Conservation (phyloP, 495 filamentous ascomycete genomes). For the Aspergillus homomorphus region DNA sequence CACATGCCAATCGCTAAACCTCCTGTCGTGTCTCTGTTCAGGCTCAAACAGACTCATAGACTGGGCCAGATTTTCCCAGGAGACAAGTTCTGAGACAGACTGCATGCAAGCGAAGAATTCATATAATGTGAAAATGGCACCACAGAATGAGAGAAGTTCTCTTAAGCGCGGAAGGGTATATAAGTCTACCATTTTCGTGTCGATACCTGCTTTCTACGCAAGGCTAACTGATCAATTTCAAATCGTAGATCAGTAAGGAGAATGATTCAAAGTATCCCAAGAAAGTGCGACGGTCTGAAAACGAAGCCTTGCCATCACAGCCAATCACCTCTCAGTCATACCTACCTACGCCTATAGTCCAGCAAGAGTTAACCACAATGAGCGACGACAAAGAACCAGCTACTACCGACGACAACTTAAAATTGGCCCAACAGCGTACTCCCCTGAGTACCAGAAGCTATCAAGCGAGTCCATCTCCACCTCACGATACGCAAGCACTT, state of each 20-base stretch:
- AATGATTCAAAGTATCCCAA: slow-evolving; percentile 44
- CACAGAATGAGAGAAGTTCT: slow-evolving; percentile 49
- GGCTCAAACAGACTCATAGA: too few relatives aligned
- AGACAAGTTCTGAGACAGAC: too few relatives aligned
- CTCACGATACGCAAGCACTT: slow-evolving; percentile 60
- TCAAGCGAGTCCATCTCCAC: slow-evolving; percentile 66
- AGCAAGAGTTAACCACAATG: slow-evolving; percentile 60
- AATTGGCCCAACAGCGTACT: slow-evolving; percentile 50
- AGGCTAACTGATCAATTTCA: not conserved
- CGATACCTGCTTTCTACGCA: not conserved
- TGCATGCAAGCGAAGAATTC: not conserved
- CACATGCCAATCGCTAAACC: too few relatives aligned
- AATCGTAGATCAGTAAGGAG: slow-evolving; percentile 35
- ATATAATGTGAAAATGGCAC: slow-evolving; percentile 39
- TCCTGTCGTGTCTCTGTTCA: too few relatives aligned
- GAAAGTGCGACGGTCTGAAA: slow-evolving; percentile 50
- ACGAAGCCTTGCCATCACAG: slow-evolving; percentile 50
- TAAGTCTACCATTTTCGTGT: not conserved
- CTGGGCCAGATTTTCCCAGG: too few relatives aligned
- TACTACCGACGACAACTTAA: slow-evolving; percentile 65
- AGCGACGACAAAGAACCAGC: slow-evolving; percentile 67
- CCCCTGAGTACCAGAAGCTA: slow-evolving; percentile 56
- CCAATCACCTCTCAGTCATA: slow-evolving; percentile 55
- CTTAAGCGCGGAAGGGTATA: slow-evolving; percentile 52
- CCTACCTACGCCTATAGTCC: slow-evolving; percentile 80